These are phyloP conservation scores for Herpomyces periplanetae DNA, from an alignment of 2,329 filamentous ascomycete species.

Conservation along the genomic window DNA sequence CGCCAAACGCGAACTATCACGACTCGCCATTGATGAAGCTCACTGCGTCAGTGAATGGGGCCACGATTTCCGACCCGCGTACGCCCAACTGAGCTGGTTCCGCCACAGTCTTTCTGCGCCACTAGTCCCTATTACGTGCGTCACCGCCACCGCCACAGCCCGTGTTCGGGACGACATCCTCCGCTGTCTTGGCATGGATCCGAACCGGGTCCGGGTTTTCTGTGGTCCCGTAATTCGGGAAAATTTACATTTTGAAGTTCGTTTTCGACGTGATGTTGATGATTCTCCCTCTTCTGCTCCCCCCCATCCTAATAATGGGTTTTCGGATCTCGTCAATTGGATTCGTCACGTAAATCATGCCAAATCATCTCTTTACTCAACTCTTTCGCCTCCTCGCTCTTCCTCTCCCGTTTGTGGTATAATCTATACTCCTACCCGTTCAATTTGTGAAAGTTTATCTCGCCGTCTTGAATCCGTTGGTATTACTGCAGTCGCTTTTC, in stretches of 20 bases:
- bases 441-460: conserved; percentile 31
- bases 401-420: conserved; percentile 21
- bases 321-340: too few relatives aligned
- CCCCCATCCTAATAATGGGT: too few relatives aligned
- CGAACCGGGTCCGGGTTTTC: conserved; percentile 24
- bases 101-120: conserved; percentile 39
- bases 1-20: conserved; percentile 40
- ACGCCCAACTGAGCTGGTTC: conserved; percentile 60
- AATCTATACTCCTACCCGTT: conserved; percentile 34
- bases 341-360: too few relatives aligned
- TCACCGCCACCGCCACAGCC: conserved; percentile 59
- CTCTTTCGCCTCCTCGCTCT: conserved; percentile 3
- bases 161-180: conserved; percentile 52
- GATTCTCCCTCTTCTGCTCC: too few relatives aligned
- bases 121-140: conserved; percentile 54
- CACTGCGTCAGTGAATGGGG: conserved; percentile 98
- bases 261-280: conserved; percentile 36
- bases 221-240: conserved; percentile 44
- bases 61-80: conserved; percentile 85
- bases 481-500: too few relatives aligned
- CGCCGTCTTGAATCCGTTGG: too few relatives aligned
- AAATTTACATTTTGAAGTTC: conserved; percentile 65
- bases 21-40: conserved; percentile 84
- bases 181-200: conserved; percentile 24
- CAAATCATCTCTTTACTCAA: too few relatives aligned